Base-by-base conservation (phyloP, 345 rosid species). In the Schrenkiella parvula region DNA sequence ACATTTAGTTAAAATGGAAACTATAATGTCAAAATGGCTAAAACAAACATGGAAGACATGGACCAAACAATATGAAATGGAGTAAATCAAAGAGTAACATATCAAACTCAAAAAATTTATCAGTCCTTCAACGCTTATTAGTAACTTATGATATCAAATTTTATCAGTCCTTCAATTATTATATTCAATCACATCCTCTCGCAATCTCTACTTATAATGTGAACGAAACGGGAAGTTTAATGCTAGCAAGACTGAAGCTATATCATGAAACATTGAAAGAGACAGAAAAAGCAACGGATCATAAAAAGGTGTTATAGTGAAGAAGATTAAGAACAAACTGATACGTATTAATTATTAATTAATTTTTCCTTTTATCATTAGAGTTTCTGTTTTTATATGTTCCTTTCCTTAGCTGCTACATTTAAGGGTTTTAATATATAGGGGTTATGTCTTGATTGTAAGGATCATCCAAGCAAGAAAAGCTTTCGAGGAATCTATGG, bases 1-100 rank as follows among this genome's bases (percentile, higher is more conserved):
- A 31, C 68, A 48, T 63, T 78, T 64, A 75, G 66, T 69, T 56
- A 57, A 56, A 77, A 59, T 48, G 46, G 28, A 48, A 54, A 67
- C 53, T 47, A 53, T 23, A 47, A 26, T 23, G 37, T 57, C 28
- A 23, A 50, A 41, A 54, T 61, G 67, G 64, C 56, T 14, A 57
- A n/a, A 34, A 73, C 56, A 38, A 34, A 68, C 18, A 62, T 55
- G 46, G 34, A 64, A 53, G 21, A 46, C 52, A 64, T 56, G 47
- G n/a, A 19, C 31, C 54, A 37, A 6, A 71, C 46, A 50, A 17
- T 4, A 59, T 6, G 17, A 23, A 51, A 32, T 53, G 23, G 41
- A 60, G 34, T 42, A 4, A 42, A 12, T 32, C 9, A 42, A 31
- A 43, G 74, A 42, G 42, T 43, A 61, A 34, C 25, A 60, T 17